A percentile compares a stretch with the other conserved stretches of the same genome.
phyloP scores from a whole-genome alignment of 164 flowering plant species.

The Piper longum region DNA sequence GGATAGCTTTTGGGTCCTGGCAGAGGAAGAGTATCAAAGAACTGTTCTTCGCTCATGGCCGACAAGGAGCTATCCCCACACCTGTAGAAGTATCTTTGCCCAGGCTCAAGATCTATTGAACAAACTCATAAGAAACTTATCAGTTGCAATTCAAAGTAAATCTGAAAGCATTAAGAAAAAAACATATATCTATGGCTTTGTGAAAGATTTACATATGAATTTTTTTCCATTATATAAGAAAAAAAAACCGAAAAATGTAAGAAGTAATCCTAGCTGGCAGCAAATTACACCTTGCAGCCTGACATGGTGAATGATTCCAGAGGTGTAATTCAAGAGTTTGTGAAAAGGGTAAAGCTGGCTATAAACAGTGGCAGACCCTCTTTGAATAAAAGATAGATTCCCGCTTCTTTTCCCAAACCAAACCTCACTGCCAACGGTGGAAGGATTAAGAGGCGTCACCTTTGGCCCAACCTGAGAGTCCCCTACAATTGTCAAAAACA shows the following conservation, averaged over 20 bases:
- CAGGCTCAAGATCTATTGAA: constrained; percentile 60
- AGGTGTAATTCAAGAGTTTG: constrained; percentile 75
- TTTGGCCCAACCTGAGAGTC: constrained; percentile 60
- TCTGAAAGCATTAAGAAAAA: too few species aligned
- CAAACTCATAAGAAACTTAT: not conserved
- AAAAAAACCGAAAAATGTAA: not conserved
- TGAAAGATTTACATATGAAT: too few species aligned
- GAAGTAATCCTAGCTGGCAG: not conserved
- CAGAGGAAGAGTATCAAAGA: constrained; percentile 43
- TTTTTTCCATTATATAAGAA: too few species aligned
- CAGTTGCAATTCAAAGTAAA: not conserved
- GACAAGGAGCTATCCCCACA: constrained; percentile 80
- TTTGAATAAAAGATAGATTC: constrained; percentile 21
- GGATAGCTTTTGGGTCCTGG: constrained; percentile 45
- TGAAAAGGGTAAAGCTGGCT: constrained; percentile 76
- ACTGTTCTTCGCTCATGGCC: constrained; percentile 61
- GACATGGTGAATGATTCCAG: constrained; percentile 89
- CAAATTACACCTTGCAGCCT: constrained; percentile 42
- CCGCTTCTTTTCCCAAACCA: constrained; percentile 67
- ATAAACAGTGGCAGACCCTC: constrained; percentile 51
- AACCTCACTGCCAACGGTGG: constrained; percentile 70
- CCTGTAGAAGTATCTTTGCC: constrained; percentile 52
- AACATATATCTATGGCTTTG: too few species aligned
- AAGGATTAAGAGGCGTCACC: constrained; percentile 57
- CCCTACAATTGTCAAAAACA: constrained; percentile 19